Evolutionary conservation across 2,329 filamentous ascomycete species (phyloP).

Genomic region (Claviceps capensis): DNA sequence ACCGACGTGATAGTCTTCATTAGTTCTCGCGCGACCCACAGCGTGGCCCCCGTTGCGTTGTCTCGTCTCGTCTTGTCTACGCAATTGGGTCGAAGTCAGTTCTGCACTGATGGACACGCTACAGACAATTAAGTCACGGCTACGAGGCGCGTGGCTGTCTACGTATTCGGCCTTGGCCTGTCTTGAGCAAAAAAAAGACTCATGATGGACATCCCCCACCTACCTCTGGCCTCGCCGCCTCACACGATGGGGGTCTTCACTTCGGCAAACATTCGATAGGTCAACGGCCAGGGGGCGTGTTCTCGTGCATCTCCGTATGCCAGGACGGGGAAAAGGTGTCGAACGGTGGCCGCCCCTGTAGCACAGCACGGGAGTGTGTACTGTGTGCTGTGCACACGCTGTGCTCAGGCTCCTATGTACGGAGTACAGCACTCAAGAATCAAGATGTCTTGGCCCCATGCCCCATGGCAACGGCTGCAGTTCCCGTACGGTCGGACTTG

Average conservation of each 20-base stretch:
- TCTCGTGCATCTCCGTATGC: background rate
- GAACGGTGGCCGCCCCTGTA: constrained; percentile 1
- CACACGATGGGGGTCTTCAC: constrained; percentile 7
- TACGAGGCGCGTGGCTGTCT: constrained; percentile 1
- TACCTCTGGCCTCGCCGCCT: background rate
- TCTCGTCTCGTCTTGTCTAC: constrained; percentile 4
- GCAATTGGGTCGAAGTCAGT: constrained; percentile 3
- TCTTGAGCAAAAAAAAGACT: constrained; percentile 16
- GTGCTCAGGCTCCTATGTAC: constrained; percentile 5
- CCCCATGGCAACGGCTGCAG: constrained; percentile 7
- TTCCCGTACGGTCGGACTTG: constrained; percentile 9
- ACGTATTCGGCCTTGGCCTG: constrained; percentile 11
- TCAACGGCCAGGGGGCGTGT: constrained; percentile 4
- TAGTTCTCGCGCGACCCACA: constrained; percentile 2
- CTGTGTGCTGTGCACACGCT: background rate
- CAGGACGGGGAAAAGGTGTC: background rate
- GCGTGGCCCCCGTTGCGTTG: background rate
- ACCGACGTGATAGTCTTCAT: background rate
- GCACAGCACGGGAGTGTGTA: background rate
- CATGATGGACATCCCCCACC: constrained; percentile 2
- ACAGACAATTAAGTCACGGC: constrained; percentile 6
- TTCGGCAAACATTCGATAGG: constrained; percentile 21
- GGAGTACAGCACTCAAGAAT: background rate
- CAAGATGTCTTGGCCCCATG: constrained; percentile 6
- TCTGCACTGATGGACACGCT: background rate